Conservation (phyloP, 1,284 basidiomycete species). For the Cutaneotrichosporon daszewskae region DNA sequence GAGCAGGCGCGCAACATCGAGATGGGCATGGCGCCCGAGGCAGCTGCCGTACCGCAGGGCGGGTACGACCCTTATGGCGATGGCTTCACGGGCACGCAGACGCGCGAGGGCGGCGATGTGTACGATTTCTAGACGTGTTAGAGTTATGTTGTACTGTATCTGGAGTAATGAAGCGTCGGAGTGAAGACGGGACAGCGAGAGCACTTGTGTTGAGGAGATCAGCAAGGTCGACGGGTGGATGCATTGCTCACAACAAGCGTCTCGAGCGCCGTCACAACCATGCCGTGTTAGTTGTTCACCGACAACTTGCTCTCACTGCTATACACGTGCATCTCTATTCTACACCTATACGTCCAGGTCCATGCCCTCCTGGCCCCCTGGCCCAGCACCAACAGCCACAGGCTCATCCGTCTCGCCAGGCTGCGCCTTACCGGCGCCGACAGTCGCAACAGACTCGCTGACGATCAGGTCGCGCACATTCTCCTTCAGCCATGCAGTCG, state of each 20-base stretch:
- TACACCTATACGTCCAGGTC: constrained; percentile 14
- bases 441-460: constrained; percentile 57
- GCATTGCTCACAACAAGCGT: no score
- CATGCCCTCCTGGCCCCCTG: constrained; percentile 17
- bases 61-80: constrained; percentile 43
- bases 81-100: constrained; percentile 23
- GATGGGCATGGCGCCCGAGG: constrained; percentile 46
- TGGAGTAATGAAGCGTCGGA: no score
- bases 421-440: constrained; percentile 41
- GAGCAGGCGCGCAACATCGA: constrained; percentile 51
- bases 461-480: constrained; percentile 65
- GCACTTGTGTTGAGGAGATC: no score
- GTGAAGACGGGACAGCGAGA: no score
- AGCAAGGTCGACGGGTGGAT: no score
- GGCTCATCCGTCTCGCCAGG: constrained; percentile 22
- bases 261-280: no score
- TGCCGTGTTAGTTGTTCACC: no score
- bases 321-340: constrained; percentile 12
- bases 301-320: background rate
- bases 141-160: constrained; percentile 6
- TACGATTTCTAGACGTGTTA: constrained; percentile 37
- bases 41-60: constrained; percentile 13
- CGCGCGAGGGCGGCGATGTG: constrained; percentile 26
- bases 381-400: constrained; percentile 23
- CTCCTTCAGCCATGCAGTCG: constrained; percentile 82